Base-by-base conservation (phyloP, 2,329 filamentous ascomycete species). In the Nannizzia gypsea region DNA sequence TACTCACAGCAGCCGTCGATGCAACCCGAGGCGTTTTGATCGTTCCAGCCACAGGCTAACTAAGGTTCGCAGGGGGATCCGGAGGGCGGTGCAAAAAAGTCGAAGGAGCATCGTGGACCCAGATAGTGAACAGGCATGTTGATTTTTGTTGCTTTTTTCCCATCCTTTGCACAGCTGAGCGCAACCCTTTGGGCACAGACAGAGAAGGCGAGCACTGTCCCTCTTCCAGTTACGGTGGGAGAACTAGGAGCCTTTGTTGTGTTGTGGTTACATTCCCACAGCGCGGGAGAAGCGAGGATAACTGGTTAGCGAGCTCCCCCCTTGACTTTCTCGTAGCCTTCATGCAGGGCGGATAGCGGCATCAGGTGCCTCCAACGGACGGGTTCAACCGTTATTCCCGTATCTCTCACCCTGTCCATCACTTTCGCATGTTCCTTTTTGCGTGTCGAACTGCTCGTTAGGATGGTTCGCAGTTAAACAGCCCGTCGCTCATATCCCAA, bases 11-110 rank as follows among this genome's bases (percentile, higher is more conserved):
- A 36, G 31, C 13, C 31, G 31, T 36, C 15, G 11, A 26, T 20
- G 9, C 46, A 15, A 6, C n/a, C 46, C 20, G 20, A 34, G 31
- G 26, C 48, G 1, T 11, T n/a, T 34, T 54, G 11, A 17, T 17
- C 50, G 50, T 54, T 54, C 50, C 50, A 54, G 50, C 50, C 50
- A 54, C 50, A 54, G 50, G 31, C 50, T 54, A 34, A 34, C 50
- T 54, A 34, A 34, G 38, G 50, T 54, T 54, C n/a, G 13, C 24
- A 34, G 26, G 9, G 34, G 31, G 48, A 24, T 26, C 48, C 48
- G 31, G 50, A 54, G 26, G 50, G 50, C 50, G 50, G 26, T 54
- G 50, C 50, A 54, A 34, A 54, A 1, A 26, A 15, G n/a, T 31
- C 31, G 17, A 20, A 24, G 3, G 26, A 34, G 20, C 13, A 11